Evolutionary conservation across 2,329 filamentous ascomycete species (phyloP).

Genomic region (Hypoxylon sp.): DNA sequence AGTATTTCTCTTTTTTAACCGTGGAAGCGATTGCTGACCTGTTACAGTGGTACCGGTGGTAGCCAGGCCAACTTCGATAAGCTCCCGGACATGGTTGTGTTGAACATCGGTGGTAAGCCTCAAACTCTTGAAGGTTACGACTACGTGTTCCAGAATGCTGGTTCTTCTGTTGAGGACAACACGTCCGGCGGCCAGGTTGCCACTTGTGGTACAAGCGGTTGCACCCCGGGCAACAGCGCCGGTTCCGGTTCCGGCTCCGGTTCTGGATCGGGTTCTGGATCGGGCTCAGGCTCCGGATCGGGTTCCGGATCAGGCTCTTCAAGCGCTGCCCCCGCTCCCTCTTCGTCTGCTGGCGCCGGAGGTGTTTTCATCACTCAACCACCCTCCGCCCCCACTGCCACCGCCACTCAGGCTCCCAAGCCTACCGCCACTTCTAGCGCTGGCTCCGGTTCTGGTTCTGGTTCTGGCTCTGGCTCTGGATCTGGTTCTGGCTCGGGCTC

Average conservation of each 20-base stretch:
- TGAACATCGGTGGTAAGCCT: slow-evolving; percentile 70
- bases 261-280: slow-evolving; percentile 48
- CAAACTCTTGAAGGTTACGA: slow-evolving; percentile 63
- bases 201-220: slow-evolving; percentile 53
- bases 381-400: slow-evolving; percentile 24
- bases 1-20: no score
- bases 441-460: slow-evolving; percentile 29
- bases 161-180: slow-evolving; percentile 68
- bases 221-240: slow-evolving; percentile 38
- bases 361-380: slow-evolving; percentile 46
- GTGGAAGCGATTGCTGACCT: background rate
- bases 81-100: slow-evolving; percentile 82
- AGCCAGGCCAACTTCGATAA: slow-evolving; percentile 67
- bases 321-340: slow-evolving; percentile 41
- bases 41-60: slow-evolving; percentile 59
- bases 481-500: background rate
- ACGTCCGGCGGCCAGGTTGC: slow-evolving; percentile 56
- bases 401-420: slow-evolving; percentile 40
- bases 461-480: background rate
- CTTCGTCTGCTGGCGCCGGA: slow-evolving; percentile 43
- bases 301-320: slow-evolving; percentile 42
- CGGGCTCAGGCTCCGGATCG: slow-evolving; percentile 43
- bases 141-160: slow-evolving; percentile 78
- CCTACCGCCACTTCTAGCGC: slow-evolving; percentile 44
- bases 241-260: slow-evolving; percentile 47